Evolutionary conservation across 2,329 filamentous ascomycete genomes (phyloP).

Genomic region (Aspergillus pseudotamarii): DNA sequence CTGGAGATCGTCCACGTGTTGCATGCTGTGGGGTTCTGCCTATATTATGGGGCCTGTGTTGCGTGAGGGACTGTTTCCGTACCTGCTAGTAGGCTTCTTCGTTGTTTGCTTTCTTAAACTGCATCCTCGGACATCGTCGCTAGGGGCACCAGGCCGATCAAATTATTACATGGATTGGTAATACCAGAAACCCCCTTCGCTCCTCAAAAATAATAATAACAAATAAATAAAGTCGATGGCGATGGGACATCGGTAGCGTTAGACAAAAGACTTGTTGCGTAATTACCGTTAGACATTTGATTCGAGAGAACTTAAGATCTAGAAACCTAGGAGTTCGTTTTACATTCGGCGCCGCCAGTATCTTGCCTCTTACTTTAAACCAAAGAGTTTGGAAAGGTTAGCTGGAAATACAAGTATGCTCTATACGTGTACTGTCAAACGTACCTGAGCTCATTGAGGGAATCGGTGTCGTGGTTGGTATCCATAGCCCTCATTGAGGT

Average conservation of each 20-base stretch:
- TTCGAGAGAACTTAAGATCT: background rate
- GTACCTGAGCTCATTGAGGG: background rate
- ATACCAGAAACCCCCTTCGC: background rate
- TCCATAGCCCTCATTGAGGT: background rate
- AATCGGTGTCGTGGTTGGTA: background rate
- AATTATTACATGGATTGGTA: background rate
- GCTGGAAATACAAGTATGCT: background rate
- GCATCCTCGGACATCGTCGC: background rate
- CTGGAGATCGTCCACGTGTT: constrained; percentile 5
- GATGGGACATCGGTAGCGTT: background rate
- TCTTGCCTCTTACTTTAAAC: background rate
- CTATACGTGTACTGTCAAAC: background rate
- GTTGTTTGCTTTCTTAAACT: constrained; percentile 7
- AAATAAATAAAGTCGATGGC: background rate
- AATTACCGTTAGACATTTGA: background rate
- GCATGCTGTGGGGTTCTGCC: background rate
- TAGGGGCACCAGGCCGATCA: background rate
- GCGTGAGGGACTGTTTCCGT: background rate
- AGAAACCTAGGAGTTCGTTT: background rate
- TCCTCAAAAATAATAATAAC: background rate
- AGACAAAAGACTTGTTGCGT: background rate
- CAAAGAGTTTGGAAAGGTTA: background rate
- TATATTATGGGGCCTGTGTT: background rate
- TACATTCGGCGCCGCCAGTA: background rate
- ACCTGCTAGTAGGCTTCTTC: background rate